phyloP scores from a whole-genome alignment of 2,329 filamentous ascomycete genomes.

The Teratosphaeria nubilosa region DNA sequence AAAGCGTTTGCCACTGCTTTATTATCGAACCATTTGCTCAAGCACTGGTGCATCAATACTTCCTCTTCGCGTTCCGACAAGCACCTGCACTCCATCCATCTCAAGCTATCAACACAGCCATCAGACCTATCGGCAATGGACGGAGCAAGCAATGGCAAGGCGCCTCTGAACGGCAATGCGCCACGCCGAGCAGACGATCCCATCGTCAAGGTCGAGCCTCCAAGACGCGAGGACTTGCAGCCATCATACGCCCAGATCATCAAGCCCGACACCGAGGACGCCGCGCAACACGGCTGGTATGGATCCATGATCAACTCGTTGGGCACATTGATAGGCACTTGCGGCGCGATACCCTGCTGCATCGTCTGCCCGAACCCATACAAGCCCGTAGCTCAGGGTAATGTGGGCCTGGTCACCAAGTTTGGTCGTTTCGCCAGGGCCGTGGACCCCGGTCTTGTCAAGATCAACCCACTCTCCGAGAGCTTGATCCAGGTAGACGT shows the following conservation, averaged over 20 bases:
- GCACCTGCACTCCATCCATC: neutral
- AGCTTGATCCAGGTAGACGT: slow-evolving; percentile 86
- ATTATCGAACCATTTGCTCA: neutral
- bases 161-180: slow-evolving; percentile 18
- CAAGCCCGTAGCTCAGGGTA: slow-evolving; percentile 64
- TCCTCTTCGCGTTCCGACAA: neutral
- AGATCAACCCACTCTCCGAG: slow-evolving; percentile 93
- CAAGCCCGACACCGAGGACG: slow-evolving; percentile 51
- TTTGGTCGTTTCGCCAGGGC: slow-evolving; percentile 93
- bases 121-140: slow-evolving; percentile 3
- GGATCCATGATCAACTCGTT: slow-evolving; percentile 71
- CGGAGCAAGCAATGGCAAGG: slow-evolving; percentile 27
- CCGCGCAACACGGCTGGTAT: slow-evolving; percentile 75
- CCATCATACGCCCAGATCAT: slow-evolving; percentile 56
- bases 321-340: slow-evolving; percentile 62
- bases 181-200: slow-evolving; percentile 12
- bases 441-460: slow-evolving; percentile 91
- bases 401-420: slow-evolving; percentile 90
- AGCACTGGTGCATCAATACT: neutral
- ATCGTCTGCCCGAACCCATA: slow-evolving; percentile 90
- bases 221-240: slow-evolving; percentile 74
- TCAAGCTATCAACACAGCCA: neutral
- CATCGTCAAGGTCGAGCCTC: slow-evolving; percentile 59
- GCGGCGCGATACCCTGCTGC: slow-evolving; percentile 86
- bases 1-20: neutral